Evolutionary conservation across 371 early-diverging fungal genomes (phyloP).

Genomic region (Coemansia sp.): DNA sequence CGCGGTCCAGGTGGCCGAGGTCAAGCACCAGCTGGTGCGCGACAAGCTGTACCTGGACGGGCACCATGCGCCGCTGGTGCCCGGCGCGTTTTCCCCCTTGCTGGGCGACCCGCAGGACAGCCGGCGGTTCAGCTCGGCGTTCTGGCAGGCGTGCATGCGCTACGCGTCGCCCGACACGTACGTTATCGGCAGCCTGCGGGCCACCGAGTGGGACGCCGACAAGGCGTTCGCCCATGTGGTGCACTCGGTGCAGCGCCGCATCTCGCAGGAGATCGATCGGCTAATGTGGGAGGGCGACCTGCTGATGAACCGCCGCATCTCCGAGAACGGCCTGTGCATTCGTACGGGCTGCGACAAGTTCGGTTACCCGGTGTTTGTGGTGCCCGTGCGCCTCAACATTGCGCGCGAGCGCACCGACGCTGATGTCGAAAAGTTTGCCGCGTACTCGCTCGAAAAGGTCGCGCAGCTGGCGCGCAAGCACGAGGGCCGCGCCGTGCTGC

Average conservation of each 20-base stretch:
- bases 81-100: constrained; percentile 27
- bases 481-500: constrained; percentile 66
- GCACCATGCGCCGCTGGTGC: constrained; percentile 13
- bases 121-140: constrained; percentile 24
- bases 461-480: constrained; percentile 67
- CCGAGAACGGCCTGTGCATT: constrained; percentile 44
- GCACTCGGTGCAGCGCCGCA: constrained; percentile 51
- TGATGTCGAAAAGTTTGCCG: constrained; percentile 51
- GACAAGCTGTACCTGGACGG: constrained; percentile 42
- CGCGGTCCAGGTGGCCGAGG: constrained; percentile 3
- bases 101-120: constrained; percentile 14
- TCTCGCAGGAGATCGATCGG: constrained; percentile 43
- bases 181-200: constrained; percentile 54
- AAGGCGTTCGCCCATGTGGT: constrained; percentile 49
- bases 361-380: constrained; percentile 51
- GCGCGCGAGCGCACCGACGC: constrained; percentile 30
- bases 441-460: constrained; percentile 73
- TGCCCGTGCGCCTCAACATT: constrained; percentile 59
- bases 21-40: constrained; percentile 24
- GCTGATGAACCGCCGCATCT: constrained; percentile 22
- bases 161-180: constrained; percentile 52
- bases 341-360: constrained; percentile 45
- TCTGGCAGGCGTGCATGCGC: constrained; percentile 38
- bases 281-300: constrained; percentile 53
- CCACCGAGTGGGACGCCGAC: constrained; percentile 52